Evolutionary conservation across 345 rosid species (phyloP).

Genomic region (Microcos paniculata): DNA sequence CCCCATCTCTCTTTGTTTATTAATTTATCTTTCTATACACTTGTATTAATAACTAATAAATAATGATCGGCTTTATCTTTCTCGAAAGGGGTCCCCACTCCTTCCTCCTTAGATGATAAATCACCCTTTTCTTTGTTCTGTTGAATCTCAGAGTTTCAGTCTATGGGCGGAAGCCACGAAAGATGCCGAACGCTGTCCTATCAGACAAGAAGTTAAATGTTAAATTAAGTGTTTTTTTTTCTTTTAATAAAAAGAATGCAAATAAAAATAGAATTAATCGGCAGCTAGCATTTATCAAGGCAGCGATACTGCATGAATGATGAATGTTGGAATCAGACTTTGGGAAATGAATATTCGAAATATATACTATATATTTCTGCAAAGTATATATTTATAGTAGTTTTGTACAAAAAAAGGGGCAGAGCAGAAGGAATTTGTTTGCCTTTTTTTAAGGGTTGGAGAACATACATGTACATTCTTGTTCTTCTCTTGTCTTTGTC

Average conservation of each 20-base stretch:
- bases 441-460: not conserved
- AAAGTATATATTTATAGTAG: not conserved
- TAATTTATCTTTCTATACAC: too few relatives aligned
- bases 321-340: too few relatives aligned
- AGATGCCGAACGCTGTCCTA: not conserved
- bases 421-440: not conserved
- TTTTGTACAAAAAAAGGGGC: not conserved
- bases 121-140: not conserved
- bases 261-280: too few relatives aligned
- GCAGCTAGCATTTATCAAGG: too few relatives aligned
- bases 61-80: not conserved
- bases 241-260: too few relatives aligned
- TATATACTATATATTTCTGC: not conserved
- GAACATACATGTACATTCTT: not conserved
- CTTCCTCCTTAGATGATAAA: not conserved
- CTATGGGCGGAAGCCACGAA: not conserved
- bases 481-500: not conserved
- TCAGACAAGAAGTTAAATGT: too few relatives aligned
- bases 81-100: not conserved
- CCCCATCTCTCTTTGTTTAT: not conserved
- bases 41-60: too few relatives aligned
- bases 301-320: too few relatives aligned
- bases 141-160: not conserved
- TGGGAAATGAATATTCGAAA: not conserved
- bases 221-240: too few relatives aligned